Percentiles rank a stretch among this genome's conserved stretches.
phyloP scores from a whole-genome alignment of 2,329 filamentous ascomycete genomes.

The Eutypella sp. region DNA sequence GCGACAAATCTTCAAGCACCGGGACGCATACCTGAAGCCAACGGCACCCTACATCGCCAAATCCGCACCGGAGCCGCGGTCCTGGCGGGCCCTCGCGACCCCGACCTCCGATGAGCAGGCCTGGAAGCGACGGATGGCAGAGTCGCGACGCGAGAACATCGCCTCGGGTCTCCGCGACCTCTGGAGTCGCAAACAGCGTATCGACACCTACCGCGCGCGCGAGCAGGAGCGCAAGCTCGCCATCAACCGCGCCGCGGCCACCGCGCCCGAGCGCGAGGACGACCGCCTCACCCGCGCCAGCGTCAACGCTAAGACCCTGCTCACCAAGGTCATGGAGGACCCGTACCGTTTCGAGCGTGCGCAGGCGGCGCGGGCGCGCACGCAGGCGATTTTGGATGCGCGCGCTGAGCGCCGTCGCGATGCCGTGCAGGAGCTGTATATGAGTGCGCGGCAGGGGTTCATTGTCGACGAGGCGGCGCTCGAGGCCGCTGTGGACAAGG shows the following conservation, averaged over 20 bases:
- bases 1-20: constrained; percentile 67
- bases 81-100: constrained; percentile 31
- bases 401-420: constrained; percentile 61
- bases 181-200: constrained; percentile 55
- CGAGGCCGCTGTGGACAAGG: constrained; percentile 63
- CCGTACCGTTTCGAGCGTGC: constrained; percentile 55
- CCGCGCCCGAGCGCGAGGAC: constrained; percentile 66
- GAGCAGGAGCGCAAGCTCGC: constrained; percentile 44
- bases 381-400: constrained; percentile 38
- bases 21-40: constrained; percentile 55
- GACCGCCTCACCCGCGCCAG: constrained; percentile 70
- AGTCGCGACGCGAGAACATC: constrained; percentile 65
- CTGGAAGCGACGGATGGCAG: constrained; percentile 73
- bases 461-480: constrained; percentile 80
- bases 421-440: constrained; percentile 80
- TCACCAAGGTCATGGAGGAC: constrained; percentile 53
- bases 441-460: constrained; percentile 72
- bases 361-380: constrained; percentile 35
- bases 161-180: constrained; percentile 66
- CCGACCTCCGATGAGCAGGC: constrained; percentile 34
- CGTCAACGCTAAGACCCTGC: constrained; percentile 48
- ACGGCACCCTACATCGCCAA: constrained; percentile 54
- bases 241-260: constrained; percentile 42
- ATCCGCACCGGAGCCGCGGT: constrained; percentile 51
- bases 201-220: constrained; percentile 29